A percentile compares a stretch with the other conserved stretches of the same genome.
These are phyloP conservation scores for Vicia sativa DNA, from an alignment of 306 rosid genomes.

Conservation along the genomic window DNA sequence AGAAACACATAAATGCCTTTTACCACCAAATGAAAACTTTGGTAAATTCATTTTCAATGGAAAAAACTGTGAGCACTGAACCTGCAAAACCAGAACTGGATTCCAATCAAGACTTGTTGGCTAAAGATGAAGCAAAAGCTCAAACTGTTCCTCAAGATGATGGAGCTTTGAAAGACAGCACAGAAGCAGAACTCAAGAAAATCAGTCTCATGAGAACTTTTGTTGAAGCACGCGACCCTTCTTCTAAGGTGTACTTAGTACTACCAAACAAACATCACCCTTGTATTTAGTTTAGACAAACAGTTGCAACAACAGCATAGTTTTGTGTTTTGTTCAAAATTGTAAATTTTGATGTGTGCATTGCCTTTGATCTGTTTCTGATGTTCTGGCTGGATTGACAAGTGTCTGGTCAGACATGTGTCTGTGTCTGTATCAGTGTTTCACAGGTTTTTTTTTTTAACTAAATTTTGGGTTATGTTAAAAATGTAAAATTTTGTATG, in stretches of 20 bases:
- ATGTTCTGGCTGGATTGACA: too few relatives aligned
- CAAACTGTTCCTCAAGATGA: constrained; percentile 5
- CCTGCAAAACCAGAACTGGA: background rate
- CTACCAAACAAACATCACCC: background rate
- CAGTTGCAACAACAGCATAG: background rate
- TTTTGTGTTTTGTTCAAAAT: background rate
- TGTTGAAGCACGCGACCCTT: constrained; percentile 46
- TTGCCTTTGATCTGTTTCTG: background rate
- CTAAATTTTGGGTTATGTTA: background rate
- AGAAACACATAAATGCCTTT: background rate
- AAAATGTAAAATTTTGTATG: constrained; percentile 15
- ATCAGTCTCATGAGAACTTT: constrained; percentile 44
- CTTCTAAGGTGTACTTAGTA: constrained; percentile 42
- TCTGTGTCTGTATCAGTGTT: too few relatives aligned
- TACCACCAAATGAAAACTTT: too few relatives aligned
- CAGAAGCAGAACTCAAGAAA: constrained; percentile 41
- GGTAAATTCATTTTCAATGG: constrained; percentile 26
- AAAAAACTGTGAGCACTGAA: constrained; percentile 15
- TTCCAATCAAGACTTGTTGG: constrained; percentile 1
- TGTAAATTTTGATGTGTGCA: background rate
- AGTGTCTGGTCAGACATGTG: too few relatives aligned
- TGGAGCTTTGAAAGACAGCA: constrained; percentile 14
- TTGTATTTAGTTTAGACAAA: background rate
- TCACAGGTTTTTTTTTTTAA: too few relatives aligned
- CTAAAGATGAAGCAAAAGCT: background rate